Conservation (phyloP, 768 basidiomycete genomes). For the Tulasnella sp. region DNA sequence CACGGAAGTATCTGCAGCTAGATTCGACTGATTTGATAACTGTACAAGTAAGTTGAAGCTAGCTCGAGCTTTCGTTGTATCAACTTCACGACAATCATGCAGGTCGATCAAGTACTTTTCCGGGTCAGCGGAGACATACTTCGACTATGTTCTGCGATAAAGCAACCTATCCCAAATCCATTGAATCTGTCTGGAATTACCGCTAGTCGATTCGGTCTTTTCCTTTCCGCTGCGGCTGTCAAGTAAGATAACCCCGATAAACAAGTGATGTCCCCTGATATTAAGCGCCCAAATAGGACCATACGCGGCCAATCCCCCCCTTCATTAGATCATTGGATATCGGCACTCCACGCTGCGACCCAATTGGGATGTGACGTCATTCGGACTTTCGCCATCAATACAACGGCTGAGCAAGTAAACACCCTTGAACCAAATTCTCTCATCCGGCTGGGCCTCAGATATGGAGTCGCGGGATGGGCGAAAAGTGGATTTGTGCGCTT, state of each 20-base stretch:
- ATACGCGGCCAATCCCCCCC: not conserved
- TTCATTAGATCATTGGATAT: not conserved
- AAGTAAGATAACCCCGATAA: not conserved
- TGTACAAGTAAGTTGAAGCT: not conserved
- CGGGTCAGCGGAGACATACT: not conserved
- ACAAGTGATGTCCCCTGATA: not conserved
- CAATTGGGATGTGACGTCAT: not conserved
- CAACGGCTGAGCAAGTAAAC: not conserved
- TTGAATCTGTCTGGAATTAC: not conserved
- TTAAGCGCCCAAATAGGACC: not conserved
- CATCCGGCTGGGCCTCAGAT: not conserved
- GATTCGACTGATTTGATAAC: not conserved
- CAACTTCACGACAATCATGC: not conserved
- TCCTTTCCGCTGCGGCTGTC: not conserved
- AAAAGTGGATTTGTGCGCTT: not conserved
- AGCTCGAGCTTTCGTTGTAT: not conserved
- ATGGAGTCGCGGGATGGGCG: not conserved
- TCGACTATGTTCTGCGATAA: not conserved
- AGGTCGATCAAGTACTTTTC: not conserved
- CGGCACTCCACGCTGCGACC: not conserved
- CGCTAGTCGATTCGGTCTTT: not conserved
- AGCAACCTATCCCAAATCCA: not conserved
- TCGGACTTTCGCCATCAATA: not conserved
- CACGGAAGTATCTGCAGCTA: not conserved
- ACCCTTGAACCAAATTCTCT: not conserved